A percentile compares a stretch with the other conserved stretches of the same genome.
These are phyloP conservation scores for Abrus pulchellus DNA, from an alignment of 306 rosid genomes.

Conservation along the genomic window DNA sequence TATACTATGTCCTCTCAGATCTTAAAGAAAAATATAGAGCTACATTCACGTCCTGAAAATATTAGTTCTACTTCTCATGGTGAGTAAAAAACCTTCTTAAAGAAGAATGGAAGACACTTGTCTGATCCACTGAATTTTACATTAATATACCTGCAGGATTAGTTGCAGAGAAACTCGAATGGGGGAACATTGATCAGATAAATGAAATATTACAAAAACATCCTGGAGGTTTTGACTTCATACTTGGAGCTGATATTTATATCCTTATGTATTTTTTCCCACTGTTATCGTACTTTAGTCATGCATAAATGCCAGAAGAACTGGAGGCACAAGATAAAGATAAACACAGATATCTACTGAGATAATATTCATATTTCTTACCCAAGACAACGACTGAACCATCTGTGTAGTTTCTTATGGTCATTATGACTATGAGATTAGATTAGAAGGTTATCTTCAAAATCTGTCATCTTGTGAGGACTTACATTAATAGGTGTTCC, in stretches of 20 bases:
- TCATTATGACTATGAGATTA: conserved; percentile 23
- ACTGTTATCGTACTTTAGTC: conserved; percentile 28
- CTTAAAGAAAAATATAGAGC: conserved; percentile 81
- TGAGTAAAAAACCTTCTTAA: conserved; percentile 56
- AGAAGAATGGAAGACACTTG: conserved; percentile 36
- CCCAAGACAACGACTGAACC: conserved; percentile 24
- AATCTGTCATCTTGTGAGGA: conserved; percentile 3
- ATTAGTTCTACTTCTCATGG: conserved; percentile 57
- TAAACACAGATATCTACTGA: neutral
- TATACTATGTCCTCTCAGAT: conserved; percentile 63
- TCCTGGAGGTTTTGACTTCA: conserved; percentile 77
- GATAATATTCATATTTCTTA: conserved; percentile 26
- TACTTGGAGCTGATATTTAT: conserved; percentile 98
- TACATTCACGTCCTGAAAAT: conserved; percentile 72
- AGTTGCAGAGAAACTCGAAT: conserved; percentile 81
- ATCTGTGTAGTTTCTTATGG: conserved; percentile 7
- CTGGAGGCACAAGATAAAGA: conserved; percentile 10
- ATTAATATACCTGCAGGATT: conserved; percentile 61
- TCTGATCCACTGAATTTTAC: conserved; percentile 22
- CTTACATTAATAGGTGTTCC: neutral
- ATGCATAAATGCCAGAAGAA: conserved; percentile 15
- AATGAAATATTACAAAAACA: conserved; percentile 63
- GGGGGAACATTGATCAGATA: conserved; percentile 85
- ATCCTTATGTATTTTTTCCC: conserved; percentile 58
- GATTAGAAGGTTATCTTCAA: conserved; percentile 3